Evolutionary conservation across 2,329 filamentous ascomycete species (phyloP).

Genomic region (Botrytis galanthina): DNA sequence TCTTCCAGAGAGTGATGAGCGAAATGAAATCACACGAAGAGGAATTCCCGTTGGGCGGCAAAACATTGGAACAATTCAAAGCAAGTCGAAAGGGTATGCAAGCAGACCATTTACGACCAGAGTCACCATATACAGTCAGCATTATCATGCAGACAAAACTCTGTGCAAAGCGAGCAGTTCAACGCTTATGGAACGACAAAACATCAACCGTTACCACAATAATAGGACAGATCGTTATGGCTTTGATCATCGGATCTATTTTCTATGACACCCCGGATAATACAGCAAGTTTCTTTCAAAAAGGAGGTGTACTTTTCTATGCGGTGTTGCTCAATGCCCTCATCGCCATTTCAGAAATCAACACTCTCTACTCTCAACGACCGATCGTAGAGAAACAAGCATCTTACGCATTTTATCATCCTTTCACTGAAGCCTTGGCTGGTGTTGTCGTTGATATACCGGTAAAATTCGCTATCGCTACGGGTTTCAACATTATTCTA

Average conservation of each 20-base stretch:
- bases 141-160: constrained; percentile 73
- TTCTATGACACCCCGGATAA: constrained; percentile 59
- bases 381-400: constrained; percentile 90
- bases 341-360: constrained; percentile 61
- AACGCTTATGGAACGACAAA: constrained; percentile 73
- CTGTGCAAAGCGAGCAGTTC: constrained; percentile 78
- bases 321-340: constrained; percentile 68
- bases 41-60: constrained; percentile 39
- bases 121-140: constrained; percentile 82
- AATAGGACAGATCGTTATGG: constrained; percentile 46
- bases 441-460: constrained; percentile 86
- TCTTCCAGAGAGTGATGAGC: constrained; percentile 43
- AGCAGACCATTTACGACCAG: constrained; percentile 57
- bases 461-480: constrained; percentile 71
- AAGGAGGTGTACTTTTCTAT: constrained; percentile 66
- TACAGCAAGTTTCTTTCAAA: constrained; percentile 58
- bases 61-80: constrained; percentile 42
- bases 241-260: constrained; percentile 61
- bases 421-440: constrained; percentile 80
- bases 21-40: constrained; percentile 54
- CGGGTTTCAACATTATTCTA: constrained; percentile 75
- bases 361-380: constrained; percentile 77
- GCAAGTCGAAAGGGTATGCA: constrained; percentile 37
- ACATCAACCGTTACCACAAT: constrained; percentile 58
- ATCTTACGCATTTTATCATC: constrained; percentile 86